Conservation (phyloP, 202 grass and related monocot species). For the Setaria italica region DNA sequence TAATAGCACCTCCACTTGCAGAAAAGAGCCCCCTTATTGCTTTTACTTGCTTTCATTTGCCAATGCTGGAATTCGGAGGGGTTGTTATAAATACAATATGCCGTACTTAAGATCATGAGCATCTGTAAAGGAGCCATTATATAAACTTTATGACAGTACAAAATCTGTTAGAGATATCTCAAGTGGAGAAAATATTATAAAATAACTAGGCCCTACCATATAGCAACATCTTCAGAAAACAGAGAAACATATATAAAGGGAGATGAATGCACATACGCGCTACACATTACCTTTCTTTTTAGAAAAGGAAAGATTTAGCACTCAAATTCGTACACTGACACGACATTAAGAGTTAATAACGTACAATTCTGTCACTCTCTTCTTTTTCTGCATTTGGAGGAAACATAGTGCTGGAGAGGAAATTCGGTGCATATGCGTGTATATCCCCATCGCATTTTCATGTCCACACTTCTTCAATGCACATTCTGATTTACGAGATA, state of each 20-base stretch:
- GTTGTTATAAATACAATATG: background rate
- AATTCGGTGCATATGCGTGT: background rate
- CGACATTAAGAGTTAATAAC: slow-evolving; percentile 1
- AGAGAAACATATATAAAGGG: background rate
- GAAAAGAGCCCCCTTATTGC: slow-evolving; percentile 3
- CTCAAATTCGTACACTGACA: background rate
- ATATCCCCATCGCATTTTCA: background rate
- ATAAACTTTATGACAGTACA: slow-evolving; percentile 1
- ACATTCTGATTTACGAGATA: background rate
- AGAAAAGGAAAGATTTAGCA: background rate
- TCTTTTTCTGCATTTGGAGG: background rate
- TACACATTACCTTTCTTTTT: slow-evolving; percentile 1
- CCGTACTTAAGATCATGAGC: background rate
- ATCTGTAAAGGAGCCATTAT: slow-evolving; percentile 4
- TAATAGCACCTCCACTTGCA: slow-evolving; percentile 37
- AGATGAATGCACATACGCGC: background rate
- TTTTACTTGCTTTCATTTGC: slow-evolving; percentile 13
- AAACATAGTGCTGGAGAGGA: background rate
- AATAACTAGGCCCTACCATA: background rate
- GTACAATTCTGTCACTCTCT: slow-evolving; percentile 1
- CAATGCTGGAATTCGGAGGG: slow-evolving; percentile 6
- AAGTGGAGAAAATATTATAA: slow-evolving; percentile 17
- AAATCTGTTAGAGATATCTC: slow-evolving; percentile 31
- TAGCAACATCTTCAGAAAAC: background rate
- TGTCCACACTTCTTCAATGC: background rate